Conservation (phyloP, 2,329 filamentous ascomycete species). For the Balansia obtecta region DNA sequence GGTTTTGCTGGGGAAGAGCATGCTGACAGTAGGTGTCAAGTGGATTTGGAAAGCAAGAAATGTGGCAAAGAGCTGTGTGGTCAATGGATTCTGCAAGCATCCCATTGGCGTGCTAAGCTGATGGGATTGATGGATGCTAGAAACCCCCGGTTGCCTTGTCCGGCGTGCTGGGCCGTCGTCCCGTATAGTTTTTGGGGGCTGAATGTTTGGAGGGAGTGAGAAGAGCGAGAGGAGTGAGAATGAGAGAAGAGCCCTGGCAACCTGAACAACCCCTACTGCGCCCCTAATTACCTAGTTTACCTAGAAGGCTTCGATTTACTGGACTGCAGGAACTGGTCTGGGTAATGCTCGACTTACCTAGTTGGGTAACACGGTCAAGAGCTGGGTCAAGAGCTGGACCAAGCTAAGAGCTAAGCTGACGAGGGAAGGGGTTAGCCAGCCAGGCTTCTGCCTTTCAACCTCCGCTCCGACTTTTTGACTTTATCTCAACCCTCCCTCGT, state of each 20-base stretch:
- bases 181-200: background rate
- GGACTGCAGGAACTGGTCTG: slow-evolving; percentile 1
- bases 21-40: background rate
- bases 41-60: no score
- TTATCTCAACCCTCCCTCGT: no score
- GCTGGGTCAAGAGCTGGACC: background rate
- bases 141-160: background rate
- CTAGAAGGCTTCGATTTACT: background rate
- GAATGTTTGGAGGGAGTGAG: no score
- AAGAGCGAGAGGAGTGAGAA: no score
- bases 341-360: slow-evolving; percentile 4
- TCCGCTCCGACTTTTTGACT: no score
- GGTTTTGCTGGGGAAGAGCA: background rate
- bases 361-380: slow-evolving; percentile 6
- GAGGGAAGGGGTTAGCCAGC: background rate
- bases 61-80: background rate
- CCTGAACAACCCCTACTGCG: no score
- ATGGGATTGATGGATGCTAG: no score
- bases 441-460: no score
- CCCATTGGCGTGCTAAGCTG: background rate
- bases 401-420: background rate
- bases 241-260: background rate
- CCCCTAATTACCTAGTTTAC: no score
- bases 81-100: background rate
- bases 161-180: background rate